Evolutionary conservation across 805 yeast species (phyloP), one percentile per base, ranked within the genome.

Genomic region (Yueomyces sinensis): DNA sequence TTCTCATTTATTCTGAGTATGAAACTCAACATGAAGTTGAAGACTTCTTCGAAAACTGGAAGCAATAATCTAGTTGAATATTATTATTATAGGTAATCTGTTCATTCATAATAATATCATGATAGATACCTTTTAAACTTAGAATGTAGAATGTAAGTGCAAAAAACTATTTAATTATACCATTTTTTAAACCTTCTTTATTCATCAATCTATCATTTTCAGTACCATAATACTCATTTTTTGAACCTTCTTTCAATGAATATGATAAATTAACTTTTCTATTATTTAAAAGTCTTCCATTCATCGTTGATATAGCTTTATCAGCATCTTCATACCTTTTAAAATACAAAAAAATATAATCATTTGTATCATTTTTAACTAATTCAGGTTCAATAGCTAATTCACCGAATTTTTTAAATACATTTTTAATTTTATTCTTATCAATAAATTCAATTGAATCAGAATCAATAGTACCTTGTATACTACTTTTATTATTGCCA

Each of bases 181-280:
- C 58, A 43, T 70, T 61, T 43, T 58, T 59, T 45, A 65, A 63
- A 3, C 84, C 86, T 44, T 70, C 74, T 27, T 61, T 63, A 9
- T 89, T 87, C 36, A 86, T 63, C 35, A 68, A 42, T 44, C 95
- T 64, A 51, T 87, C 95, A 0, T 74, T 72, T 27, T 66, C 68
- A 45, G 79, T 87, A n/a, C 95, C 95, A 46, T 82, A 93, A 32
- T 69, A 65, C 9, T 43, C 44, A 9, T 38, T 68, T 50, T 38
- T 68, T 64, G 68, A 34, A 63, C 43, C 47, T 37, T 71, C 73
- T 54, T 82, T 83, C 47, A 65, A 74, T 0, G 95, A 91, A 50
- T 84, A 86, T 23, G 70, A 70, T 2, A 87, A 62, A 2, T 57
- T 53, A 5, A 83, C 62, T 20, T 69, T 70, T 39, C 64, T 64